A percentile compares a stretch with the other conserved stretches of the same genome.
Evolutionary conservation across 495 filamentous ascomycete species (phyloP).

Genomic region (Peziza echinospora): DNA sequence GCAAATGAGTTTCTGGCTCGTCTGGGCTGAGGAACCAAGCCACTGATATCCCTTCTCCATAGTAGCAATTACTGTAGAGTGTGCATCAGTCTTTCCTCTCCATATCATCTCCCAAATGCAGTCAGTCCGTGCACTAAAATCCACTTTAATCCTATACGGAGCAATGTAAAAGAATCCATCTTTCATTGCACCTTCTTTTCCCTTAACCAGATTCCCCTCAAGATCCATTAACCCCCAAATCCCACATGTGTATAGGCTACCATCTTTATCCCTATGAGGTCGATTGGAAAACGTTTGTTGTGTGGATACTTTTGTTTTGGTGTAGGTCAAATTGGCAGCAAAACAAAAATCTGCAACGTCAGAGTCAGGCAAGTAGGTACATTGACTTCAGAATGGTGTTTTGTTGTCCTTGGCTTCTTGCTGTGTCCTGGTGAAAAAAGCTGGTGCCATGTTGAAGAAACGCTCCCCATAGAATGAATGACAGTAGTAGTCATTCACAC

Average conservation of each 20-base stretch:
- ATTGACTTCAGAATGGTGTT: not conserved
- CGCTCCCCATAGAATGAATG: not conserved
- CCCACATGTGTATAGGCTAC: not conserved
- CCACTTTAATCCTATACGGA: conserved; percentile 1
- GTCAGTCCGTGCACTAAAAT: not conserved
- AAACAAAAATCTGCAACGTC: not conserved
- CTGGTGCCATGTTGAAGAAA: not conserved
- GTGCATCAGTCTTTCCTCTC: not conserved
- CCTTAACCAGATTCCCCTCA: not conserved
- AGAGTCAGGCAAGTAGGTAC: not conserved
- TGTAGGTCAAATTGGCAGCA: not conserved
- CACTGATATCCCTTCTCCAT: not conserved
- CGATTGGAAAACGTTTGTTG: not conserved
- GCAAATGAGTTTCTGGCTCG: not conserved
- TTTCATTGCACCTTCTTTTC: not conserved
- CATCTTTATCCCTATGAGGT: not conserved
- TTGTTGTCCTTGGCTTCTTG: not conserved
- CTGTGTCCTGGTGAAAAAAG: not conserved
- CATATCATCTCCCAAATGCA: conserved; percentile 1
- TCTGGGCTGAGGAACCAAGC: not conserved
- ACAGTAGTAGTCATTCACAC: not conserved
- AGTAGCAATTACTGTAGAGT: not conserved
- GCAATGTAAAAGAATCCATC: conserved; percentile 3
- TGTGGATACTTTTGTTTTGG: not conserved
- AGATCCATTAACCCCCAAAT: not conserved